phyloP scores from a whole-genome alignment of 331 rosid species.

The Acacia concinna region DNA sequence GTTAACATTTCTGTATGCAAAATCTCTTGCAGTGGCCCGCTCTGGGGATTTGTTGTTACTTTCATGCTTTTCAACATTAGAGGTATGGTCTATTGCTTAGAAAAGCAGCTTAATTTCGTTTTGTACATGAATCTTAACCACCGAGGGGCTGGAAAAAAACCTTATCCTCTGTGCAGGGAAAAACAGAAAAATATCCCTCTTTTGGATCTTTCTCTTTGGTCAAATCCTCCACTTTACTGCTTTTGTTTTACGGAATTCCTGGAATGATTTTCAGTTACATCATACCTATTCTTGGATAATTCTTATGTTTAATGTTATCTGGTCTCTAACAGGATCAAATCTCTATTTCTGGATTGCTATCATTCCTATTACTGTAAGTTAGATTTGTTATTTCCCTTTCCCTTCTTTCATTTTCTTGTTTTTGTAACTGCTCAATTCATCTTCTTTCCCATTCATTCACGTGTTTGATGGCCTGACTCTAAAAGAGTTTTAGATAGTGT shows the following conservation, averaged over 20 bases:
- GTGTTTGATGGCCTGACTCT: background rate
- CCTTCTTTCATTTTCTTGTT: background rate
- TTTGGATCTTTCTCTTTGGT: slow-evolving; percentile 1
- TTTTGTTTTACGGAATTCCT: slow-evolving; percentile 14
- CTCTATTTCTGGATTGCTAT: slow-evolving; percentile 97
- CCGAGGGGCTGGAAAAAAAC: too few relatives aligned
- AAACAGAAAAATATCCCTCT: background rate
- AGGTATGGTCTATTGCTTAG: slow-evolving; percentile 50
- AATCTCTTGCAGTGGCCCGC: slow-evolving; percentile 68
- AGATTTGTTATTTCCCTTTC: slow-evolving; percentile 16
- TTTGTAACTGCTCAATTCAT: background rate
- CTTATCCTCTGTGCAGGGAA: too few relatives aligned
- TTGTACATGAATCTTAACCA: background rate
- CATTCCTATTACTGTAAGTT: slow-evolving; percentile 79
- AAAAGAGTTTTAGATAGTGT: background rate
- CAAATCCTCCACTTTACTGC: slow-evolving; percentile 10
- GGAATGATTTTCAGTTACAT: slow-evolving; percentile 11
- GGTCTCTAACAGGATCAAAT: slow-evolving; percentile 74
- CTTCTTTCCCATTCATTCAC: background rate
- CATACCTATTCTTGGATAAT: slow-evolving; percentile 20
- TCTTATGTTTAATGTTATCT: slow-evolving; percentile 19
- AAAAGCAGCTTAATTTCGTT: slow-evolving; percentile 8
- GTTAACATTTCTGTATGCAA: slow-evolving; percentile 32
- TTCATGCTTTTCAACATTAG: slow-evolving; percentile 94
- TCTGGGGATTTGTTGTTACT: slow-evolving; percentile 96